These are phyloP conservation scores for Colletotrichum theobromicola DNA, from an alignment of 2,329 filamentous ascomycete genomes.

Conservation along the genomic window DNA sequence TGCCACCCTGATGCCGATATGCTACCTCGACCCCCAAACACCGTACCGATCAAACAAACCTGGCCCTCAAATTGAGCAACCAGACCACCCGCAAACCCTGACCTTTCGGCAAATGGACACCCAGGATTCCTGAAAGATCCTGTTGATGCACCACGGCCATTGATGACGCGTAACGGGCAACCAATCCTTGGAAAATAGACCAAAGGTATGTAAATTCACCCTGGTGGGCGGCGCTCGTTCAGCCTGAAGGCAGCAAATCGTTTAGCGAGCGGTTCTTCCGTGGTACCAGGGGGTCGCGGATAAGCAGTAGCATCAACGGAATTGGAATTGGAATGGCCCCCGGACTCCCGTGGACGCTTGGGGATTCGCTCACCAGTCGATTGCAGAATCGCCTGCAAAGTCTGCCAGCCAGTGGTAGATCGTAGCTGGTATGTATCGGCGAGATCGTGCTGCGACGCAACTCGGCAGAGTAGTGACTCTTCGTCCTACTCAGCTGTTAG, in stretches of 20 bases:
- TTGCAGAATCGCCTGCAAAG: constrained; percentile 89
- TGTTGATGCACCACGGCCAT: neutral
- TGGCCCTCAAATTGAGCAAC: neutral
- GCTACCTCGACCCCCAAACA: neutral
- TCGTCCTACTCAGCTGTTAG: constrained; percentile 70
- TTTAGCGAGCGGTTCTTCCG: constrained; percentile 66
- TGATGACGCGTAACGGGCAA: neutral
- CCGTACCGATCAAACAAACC: neutral
- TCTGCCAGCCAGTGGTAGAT: constrained; percentile 91
- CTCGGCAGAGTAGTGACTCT: constrained; percentile 82
- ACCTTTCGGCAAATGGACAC: neutral
- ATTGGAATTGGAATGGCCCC: constrained; percentile 36
- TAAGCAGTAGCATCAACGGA: constrained; percentile 23
- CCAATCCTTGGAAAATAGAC: neutral
- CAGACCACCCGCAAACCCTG: neutral
- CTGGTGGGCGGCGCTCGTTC: constrained; percentile 43
- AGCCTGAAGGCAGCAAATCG: constrained; percentile 71
- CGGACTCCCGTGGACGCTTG: constrained; percentile 66
- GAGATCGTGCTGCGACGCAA: constrained; percentile 81
- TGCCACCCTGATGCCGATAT: constrained; percentile 2
- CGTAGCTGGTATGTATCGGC: constrained; percentile 83
- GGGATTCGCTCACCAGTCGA: constrained; percentile 96
- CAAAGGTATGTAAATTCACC: constrained; percentile 1
- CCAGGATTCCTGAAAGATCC: neutral
- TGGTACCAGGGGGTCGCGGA: constrained; percentile 33